Base-by-base conservation (phyloP, 1,139 yeast genomes). In the Yamadazyma sp. region DNA sequence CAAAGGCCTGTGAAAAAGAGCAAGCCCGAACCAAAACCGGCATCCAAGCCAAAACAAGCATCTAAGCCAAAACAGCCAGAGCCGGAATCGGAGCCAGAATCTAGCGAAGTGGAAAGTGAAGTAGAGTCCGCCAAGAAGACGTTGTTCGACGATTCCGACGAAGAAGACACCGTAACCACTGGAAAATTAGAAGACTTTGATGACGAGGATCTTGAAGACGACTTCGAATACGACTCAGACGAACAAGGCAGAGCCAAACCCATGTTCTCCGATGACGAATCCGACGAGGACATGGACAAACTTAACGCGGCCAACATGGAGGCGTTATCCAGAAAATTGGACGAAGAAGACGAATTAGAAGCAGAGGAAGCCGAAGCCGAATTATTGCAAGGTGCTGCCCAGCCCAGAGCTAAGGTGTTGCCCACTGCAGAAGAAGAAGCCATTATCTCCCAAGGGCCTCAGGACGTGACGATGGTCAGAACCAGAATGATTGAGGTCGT, bases 401-500 rank as follows among this genome's bases (percentile, higher is more conserved):
- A 84, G 55, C 91, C 96, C 44, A 74, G 87, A 58, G 91, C 91
- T 12, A 64, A 70, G 46, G 71, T 85, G 29, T 70, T 85, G 47
- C 92, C 92, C 29, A 70, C 82, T 4, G 77, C 62, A 44, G 86
- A 77, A 51, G 79, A 76, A 53, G 81, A 75, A 45, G 70, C 69
- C 36, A 70, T 71, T 38, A 66, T 73, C 41, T 66, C 64, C 16
- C 59, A 61, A 14, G 80, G 77, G 17, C 83, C 87, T 32, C 80
- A 80, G 54, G 96, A 91, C 58, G 75, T 91, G 39, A 85, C 89
- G 9, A 74, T 87, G 55, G 77, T 87, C 14, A 81, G 98, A 65
- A 87, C 97, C 17, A 80, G 99, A 66, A 91, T 94, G 83, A 81
- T 92, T 50, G 98, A 94, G 69, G 79, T 94, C 46, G 94, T 89